A percentile compares a stretch with the other conserved stretches of the same genome.
Conservation (phyloP, 768 basidiomycete species). For the Holtermanniella nyarrowii region DNA sequence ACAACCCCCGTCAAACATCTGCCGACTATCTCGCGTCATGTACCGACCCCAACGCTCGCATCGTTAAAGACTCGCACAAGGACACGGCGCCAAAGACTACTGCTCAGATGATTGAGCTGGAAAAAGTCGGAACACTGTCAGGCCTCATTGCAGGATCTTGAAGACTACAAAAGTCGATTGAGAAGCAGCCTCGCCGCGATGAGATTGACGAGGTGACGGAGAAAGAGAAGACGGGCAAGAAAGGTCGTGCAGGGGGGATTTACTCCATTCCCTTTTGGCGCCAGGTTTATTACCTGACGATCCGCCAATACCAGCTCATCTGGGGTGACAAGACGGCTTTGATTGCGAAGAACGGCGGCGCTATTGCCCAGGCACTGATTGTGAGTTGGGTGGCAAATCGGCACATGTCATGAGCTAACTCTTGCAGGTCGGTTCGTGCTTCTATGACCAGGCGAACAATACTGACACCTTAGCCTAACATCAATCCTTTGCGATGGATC, state of each 20-base stretch:
- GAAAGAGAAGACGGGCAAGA: not conserved
- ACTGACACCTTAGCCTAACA: conserved; percentile 11
- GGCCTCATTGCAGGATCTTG: not conserved
- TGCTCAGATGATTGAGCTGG: conserved; percentile 25
- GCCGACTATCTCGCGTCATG: conserved; percentile 32
- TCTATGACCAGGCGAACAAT: no score
- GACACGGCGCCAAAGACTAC: conserved; percentile 26
- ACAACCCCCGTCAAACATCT: conserved; percentile 25
- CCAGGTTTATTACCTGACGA: conserved; percentile 5
- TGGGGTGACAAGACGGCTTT: conserved; percentile 7
- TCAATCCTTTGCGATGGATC: conserved; percentile 36
- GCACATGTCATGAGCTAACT: not conserved
- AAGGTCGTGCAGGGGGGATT: not conserved
- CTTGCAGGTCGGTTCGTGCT: not conserved
- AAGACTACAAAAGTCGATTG: not conserved
- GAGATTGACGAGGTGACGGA: not conserved
- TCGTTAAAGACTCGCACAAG: conserved; percentile 14
- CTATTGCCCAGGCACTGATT: not conserved
- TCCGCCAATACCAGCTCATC: conserved; percentile 8
- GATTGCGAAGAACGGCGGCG: not conserved
- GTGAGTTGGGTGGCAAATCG: not conserved
- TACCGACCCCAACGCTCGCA: conserved; percentile 20
- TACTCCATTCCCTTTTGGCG: not conserved
- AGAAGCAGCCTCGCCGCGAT: not conserved
- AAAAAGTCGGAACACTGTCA: conserved; percentile 5